A percentile compares a stretch with the other conserved stretches of the same genome.
phyloP scores from a whole-genome alignment of 2,329 filamentous ascomycete species.

The Alternaria arborescens region DNA sequence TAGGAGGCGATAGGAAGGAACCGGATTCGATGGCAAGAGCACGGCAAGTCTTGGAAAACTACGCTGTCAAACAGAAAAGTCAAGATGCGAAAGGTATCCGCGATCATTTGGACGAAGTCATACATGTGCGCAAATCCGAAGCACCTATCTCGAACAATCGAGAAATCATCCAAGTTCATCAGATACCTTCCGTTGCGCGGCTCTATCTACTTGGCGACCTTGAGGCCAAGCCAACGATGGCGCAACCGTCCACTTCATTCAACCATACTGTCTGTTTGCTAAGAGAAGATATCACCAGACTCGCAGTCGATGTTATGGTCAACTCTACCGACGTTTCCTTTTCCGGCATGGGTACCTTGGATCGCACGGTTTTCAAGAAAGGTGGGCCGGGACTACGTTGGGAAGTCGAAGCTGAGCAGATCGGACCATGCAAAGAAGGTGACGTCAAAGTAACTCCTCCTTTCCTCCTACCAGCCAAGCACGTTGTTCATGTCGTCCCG shows the following conservation, averaged over 20 bases:
- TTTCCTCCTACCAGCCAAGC: slow-evolving; percentile 39
- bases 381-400: slow-evolving; percentile 37
- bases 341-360: slow-evolving; percentile 39
- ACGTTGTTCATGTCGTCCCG: slow-evolving; percentile 43
- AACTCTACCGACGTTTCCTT: slow-evolving; percentile 43
- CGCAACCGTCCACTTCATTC: slow-evolving; percentile 31
- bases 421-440: slow-evolving; percentile 39
- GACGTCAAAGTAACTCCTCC: slow-evolving; percentile 40
- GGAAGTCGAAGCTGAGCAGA: slow-evolving; percentile 22
- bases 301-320: slow-evolving; percentile 46
- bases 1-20: slow-evolving; percentile 22
- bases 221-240: slow-evolving; percentile 33
- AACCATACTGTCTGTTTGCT: slow-evolving; percentile 42
- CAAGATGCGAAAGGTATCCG: slow-evolving; percentile 23
- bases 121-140: slow-evolving; percentile 37
- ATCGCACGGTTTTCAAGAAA: slow-evolving; percentile 42
- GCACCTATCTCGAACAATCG: slow-evolving; percentile 14
- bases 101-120: slow-evolving; percentile 35
- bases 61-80: slow-evolving; percentile 28
- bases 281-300: slow-evolving; percentile 45
- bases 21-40: slow-evolving; percentile 27
- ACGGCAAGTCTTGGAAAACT: slow-evolving; percentile 30
- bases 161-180: slow-evolving; percentile 32
- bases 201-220: slow-evolving; percentile 40
- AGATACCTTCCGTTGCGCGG: slow-evolving; percentile 37